These are phyloP conservation scores for Bolboschoenus planiculmis DNA, from an alignment of 176 grass and related monocot genomes.

Conservation along the genomic window DNA sequence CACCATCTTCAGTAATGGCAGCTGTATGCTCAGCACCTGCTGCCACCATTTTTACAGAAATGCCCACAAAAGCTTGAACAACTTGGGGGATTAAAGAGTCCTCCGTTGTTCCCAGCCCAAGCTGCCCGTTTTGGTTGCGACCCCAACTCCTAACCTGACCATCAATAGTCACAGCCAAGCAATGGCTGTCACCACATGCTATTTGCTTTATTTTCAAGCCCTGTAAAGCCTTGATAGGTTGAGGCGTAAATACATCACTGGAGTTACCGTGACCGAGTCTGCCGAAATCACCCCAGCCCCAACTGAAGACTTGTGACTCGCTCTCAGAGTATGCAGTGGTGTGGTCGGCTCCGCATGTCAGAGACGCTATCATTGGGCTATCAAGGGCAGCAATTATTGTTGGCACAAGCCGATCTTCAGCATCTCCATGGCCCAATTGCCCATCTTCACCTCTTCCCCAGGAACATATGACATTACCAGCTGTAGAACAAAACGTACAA, in stretches of 20 bases:
- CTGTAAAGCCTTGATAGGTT: conserved; percentile 46
- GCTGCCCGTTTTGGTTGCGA: conserved; percentile 73
- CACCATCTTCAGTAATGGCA: conserved; percentile 53
- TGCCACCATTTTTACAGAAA: conserved; percentile 58
- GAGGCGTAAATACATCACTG: conserved; percentile 69
- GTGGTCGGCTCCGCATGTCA: conserved; percentile 71
- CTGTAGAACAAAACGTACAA: conserved; percentile 14
- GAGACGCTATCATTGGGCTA: conserved; percentile 33
- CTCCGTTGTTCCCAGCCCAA: conserved; percentile 56
- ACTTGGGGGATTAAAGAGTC: conserved; percentile 55
- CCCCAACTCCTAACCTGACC: conserved; percentile 67
- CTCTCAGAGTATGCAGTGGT: conserved; percentile 50
- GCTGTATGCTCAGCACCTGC: conserved; percentile 73
- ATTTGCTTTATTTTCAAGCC: conserved; percentile 55
- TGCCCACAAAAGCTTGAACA: conserved; percentile 52
- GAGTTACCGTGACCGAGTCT: conserved; percentile 69
- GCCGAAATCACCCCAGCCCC: conserved; percentile 84
- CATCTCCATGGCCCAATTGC: conserved; percentile 72
- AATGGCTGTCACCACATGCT: conserved; percentile 78
- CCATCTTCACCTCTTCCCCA: conserved; percentile 81
- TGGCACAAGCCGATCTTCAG: conserved; percentile 49
- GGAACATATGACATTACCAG: conserved; percentile 41
- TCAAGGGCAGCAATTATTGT: conserved; percentile 46
- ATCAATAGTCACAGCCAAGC: conserved; percentile 52
- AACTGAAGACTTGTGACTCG: conserved; percentile 53